These are phyloP conservation scores for Asterionellopsis glacialis DNA, from an alignment of 108 stramenopile genomes.

Conservation along the genomic window DNA sequence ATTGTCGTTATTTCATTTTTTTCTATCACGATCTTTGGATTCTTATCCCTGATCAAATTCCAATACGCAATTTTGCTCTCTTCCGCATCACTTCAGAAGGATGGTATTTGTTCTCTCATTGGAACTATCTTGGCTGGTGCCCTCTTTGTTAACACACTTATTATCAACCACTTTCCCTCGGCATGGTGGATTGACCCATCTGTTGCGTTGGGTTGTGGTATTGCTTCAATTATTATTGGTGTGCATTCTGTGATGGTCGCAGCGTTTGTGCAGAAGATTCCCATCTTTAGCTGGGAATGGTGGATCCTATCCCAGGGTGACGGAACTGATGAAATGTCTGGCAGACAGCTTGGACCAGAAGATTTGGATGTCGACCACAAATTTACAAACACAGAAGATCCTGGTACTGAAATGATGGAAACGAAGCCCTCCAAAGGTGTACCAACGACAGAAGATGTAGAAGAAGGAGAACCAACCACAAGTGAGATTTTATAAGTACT, in stretches of 20 bases:
- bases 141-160: constrained; percentile 56
- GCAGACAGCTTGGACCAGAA: constrained; percentile 11
- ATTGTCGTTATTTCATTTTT: constrained; percentile 41
- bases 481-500: too few relatives aligned
- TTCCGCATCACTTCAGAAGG: constrained; percentile 59
- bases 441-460: too few relatives aligned
- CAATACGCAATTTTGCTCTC: constrained; percentile 48
- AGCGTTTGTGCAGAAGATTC: constrained; percentile 14
- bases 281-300: constrained; percentile 35
- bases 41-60: constrained; percentile 59
- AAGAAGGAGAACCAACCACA: too few relatives aligned
- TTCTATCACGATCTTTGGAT: constrained; percentile 57
- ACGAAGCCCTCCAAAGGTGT: background rate
- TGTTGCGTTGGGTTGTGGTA: constrained; percentile 58
- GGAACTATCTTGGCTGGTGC: constrained; percentile 58
- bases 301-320: constrained; percentile 32
- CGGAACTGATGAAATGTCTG: constrained; percentile 18
- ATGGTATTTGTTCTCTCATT: constrained; percentile 74
- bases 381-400: background rate
- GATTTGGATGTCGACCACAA: constrained; percentile 6
- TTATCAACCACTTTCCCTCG: constrained; percentile 36
- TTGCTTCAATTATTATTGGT: constrained; percentile 49
- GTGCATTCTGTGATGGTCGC: constrained; percentile 36
- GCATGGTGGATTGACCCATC: constrained; percentile 74
- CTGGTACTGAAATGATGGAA: background rate